Evolutionary conservation across 2,329 filamentous ascomycete genomes (phyloP), one percentile per base, ranked within the genome.

Genomic region (Endocalyx cinctus): DNA sequence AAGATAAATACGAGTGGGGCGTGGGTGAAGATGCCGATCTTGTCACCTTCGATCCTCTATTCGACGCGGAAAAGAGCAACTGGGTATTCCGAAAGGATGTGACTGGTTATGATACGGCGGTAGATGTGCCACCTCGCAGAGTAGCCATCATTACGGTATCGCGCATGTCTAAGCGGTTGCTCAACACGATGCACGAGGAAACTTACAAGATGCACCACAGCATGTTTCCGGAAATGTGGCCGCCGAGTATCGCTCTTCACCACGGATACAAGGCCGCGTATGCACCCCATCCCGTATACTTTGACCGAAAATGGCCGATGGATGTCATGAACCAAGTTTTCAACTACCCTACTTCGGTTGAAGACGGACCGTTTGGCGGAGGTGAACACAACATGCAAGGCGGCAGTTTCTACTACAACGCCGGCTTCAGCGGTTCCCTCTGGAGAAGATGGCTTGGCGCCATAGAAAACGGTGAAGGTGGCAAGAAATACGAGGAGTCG

Each of bases 231-330:
- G 77, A 81, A 47, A 80, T 81, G 77, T 79, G 69, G 60, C 72
- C 74, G 4, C 67, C 70, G 0, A 67, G 62, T 3, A 62, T 65
- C 43, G 71, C 74, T 0, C 56, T 80, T 2, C 74, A 78, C 40
- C 75, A 79, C 48, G 90, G 90, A 10, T 81, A 86, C 64, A 97
- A 96, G 66, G 88, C 87, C 23, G 88, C 96, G 11, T 94, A 84
- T 46, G 87, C 82, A 3, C 81, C 81, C 1, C 81, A 84, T 43
- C 75, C 79, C 1, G 72, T 83, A 39, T 84, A 78, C 55, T 69
- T 78, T 17, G 79, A 83, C 50, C 71, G 79, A 25, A 62, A 67
- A 41, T 84, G 81, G 80, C 50, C 52, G 0, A 60, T 66, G 2
- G 64, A 67, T 16, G 79, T 79, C 46, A 63, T 78, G 12, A 76